Conservation (phyloP, 305 asterid species). For the Fraxinus sp. region DNA sequence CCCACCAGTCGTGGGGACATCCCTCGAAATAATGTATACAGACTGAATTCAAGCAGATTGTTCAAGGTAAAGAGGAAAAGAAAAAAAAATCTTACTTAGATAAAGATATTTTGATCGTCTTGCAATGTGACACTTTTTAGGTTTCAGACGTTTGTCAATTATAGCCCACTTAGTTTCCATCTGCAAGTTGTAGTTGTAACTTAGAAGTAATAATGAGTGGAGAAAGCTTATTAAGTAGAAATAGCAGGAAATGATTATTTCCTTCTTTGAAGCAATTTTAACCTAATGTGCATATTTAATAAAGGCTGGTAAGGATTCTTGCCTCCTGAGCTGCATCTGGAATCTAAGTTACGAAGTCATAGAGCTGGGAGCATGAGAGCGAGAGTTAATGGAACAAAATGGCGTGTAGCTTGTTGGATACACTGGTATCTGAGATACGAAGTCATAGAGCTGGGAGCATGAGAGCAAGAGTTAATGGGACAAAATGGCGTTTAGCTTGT, state of each 20-base stretch:
- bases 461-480: no score
- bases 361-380: neutral
- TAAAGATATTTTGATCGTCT: neutral
- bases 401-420: neutral
- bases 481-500: no score
- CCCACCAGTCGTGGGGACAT: neutral
- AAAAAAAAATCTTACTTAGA: neutral
- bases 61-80: neutral
- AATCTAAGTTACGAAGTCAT: neutral
- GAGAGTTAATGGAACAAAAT: neutral
- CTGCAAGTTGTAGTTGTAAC: neutral
- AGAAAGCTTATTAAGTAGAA: neutral
- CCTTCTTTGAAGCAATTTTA: neutral
- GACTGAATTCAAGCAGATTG: neutral
- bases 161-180: neutral
- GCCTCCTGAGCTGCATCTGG: neutral
- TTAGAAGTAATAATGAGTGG: neutral
- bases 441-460: no score
- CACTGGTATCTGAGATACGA: no score
- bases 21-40: neutral
- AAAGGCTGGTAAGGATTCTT: neutral
- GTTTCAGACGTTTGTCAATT: neutral
- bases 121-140: neutral
- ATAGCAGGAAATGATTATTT: neutral
- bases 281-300: neutral